Percentiles rank a stretch among this genome's conserved stretches.
Conservation (phyloP, 2,329 filamentous ascomycete species). For the Sporothrix luriei region DNA sequence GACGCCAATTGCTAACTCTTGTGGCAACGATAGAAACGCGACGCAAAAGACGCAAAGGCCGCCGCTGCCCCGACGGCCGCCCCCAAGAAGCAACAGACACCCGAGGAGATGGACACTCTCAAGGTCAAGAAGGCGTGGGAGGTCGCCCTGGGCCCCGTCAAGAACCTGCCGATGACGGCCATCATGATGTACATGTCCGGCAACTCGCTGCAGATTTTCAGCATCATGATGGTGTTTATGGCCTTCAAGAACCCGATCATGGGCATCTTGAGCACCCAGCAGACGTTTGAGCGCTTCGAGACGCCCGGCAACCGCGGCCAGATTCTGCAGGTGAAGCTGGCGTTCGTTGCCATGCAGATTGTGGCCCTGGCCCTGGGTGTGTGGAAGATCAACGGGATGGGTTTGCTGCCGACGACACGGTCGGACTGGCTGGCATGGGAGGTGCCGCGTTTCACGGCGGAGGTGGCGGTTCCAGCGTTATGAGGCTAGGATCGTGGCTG, state of each 20-base stretch:
- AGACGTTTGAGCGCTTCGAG: conserved; percentile 89
- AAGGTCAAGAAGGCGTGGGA: conserved; percentile 99
- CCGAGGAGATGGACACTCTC: conserved; percentile 88
- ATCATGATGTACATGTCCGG: conserved; percentile 99
- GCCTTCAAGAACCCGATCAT: conserved; percentile 95
- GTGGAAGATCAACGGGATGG: conserved; percentile 98
- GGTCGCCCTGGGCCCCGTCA: conserved; percentile 87
- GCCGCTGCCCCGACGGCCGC: conserved; percentile 48
- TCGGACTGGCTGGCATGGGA: conserved; percentile 99
- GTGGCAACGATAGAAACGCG: conserved; percentile 47
- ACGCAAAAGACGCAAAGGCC: conserved; percentile 39
- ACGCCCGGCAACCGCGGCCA: conserved; percentile 73
- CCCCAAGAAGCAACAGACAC: conserved; percentile 62
- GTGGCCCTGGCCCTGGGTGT: conserved; percentile 81
- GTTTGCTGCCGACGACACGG: conserved; percentile 88
- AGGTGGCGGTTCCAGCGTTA: conserved; percentile 66
- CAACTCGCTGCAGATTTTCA: conserved; percentile 97
- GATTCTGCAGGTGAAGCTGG: conserved; percentile 79
- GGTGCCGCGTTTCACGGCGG: conserved; percentile 67
- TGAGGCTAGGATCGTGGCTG: conserved; percentile 36
- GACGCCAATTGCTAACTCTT: not conserved
- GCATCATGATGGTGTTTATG: conserved; percentile 99
- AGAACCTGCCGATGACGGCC: conserved; percentile 94
- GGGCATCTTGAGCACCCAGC: conserved; percentile 78
- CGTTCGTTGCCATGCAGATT: conserved; percentile 86